These are phyloP conservation scores for Eucalyptus albens DNA, from an alignment of 345 rosid species.

Conservation along the genomic window DNA sequence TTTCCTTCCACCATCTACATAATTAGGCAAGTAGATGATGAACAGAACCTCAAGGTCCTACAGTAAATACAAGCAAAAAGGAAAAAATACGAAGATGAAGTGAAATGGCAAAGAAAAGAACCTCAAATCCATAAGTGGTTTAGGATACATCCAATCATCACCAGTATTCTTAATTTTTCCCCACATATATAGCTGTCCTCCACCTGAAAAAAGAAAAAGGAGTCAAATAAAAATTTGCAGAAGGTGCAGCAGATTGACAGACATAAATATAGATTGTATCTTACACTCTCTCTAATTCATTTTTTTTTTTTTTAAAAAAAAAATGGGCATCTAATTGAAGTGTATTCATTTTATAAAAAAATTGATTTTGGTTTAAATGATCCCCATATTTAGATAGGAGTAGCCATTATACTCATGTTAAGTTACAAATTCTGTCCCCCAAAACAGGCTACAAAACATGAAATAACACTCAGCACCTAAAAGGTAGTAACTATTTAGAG, in stretches of 20 bases:
- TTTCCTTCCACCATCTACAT: not conserved
- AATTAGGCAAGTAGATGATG: not conserved
- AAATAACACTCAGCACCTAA: not conserved
- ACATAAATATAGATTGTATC: not conserved
- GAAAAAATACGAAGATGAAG: not conserved
- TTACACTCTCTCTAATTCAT: not conserved
- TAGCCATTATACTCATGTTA: not conserved
- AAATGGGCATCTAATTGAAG: not conserved
- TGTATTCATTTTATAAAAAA: not conserved
- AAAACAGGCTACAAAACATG: not conserved
- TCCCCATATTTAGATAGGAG: not conserved
- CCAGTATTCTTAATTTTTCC: conserved; percentile 88
- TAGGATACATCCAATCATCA: conserved; percentile 99
- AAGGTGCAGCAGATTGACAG: not conserved
- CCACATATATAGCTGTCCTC: conserved; percentile 99
- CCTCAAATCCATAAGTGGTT: conserved; percentile 98
- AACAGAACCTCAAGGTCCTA: not conserved
- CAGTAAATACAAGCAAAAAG: not conserved
- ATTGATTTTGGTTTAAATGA: not conserved
- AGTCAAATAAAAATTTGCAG: not conserved
- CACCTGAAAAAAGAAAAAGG: conserved; percentile 37
- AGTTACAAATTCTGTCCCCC: not conserved
- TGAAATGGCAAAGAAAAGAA: conserved; percentile 3
- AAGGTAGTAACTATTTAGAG: not conserved
- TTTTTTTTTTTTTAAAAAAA: too few relatives aligned